A percentile compares a stretch with the other conserved stretches of the same genome.
phyloP scores from a whole-genome alignment of 1,284 basidiomycete species.

The Heterobasidion parviporum region DNA sequence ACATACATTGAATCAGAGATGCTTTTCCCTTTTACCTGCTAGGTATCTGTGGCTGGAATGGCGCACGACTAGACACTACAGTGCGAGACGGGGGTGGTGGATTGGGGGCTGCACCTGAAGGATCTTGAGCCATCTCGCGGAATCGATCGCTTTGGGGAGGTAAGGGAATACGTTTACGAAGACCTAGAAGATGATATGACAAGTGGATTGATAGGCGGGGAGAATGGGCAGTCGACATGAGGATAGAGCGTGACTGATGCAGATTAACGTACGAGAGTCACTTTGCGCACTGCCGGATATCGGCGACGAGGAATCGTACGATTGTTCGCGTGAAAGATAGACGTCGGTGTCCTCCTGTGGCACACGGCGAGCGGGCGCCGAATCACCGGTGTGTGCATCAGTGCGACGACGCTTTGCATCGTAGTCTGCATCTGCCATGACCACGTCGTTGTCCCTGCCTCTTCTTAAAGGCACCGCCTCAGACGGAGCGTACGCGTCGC shows the following conservation, averaged over 20 bases:
- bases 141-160: conserved; percentile 28
- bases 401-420: conserved; percentile 25
- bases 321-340: conserved; percentile 11
- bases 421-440: conserved; percentile 14
- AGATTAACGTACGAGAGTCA: conserved; percentile 34
- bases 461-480: conserved; percentile 21
- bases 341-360: conserved; percentile 4
- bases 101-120: neutral
- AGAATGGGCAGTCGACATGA: conserved; percentile 2
- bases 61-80: neutral
- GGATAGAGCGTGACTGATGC: conserved; percentile 10
- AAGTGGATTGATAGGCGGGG: neutral
- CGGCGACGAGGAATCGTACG: conserved; percentile 9
- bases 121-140: conserved; percentile 16
- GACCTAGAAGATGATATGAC: conserved; percentile 9
- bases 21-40: neutral
- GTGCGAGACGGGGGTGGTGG: neutral
- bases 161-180: conserved; percentile 24
- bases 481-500: conserved; percentile 9
- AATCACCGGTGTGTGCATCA: conserved; percentile 16
- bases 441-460: conserved; percentile 16
- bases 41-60: conserved; percentile 1
- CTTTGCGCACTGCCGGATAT: conserved; percentile 15
- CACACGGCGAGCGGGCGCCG: conserved; percentile 13
- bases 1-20: neutral